Percentiles rank a stretch among this genome's conserved stretches.
phyloP scores from a whole-genome alignment of 306 rosid genomes.

The Canavalia ensiformis region DNA sequence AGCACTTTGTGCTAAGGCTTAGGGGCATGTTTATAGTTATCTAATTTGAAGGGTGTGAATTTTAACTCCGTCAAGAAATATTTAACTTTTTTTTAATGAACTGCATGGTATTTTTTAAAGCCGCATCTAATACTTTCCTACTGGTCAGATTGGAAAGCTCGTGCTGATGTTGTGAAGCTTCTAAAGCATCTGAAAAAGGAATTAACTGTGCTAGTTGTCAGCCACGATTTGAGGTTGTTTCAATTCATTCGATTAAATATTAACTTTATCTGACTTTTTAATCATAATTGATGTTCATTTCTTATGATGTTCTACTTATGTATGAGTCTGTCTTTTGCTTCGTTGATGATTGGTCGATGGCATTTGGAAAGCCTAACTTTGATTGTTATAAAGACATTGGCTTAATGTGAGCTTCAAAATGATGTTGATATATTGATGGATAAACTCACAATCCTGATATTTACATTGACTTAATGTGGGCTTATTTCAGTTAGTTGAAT shows the following conservation, averaged over 20 bases:
- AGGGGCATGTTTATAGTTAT: not conserved
- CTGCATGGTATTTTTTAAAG: slow-evolving; percentile 25
- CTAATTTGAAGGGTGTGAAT: slow-evolving; percentile 29
- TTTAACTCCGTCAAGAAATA: slow-evolving; percentile 29
- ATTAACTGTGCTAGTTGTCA: slow-evolving; percentile 81
- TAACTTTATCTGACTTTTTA: slow-evolving; percentile 24
- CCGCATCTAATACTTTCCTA: slow-evolving; percentile 34
- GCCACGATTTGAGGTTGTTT: slow-evolving; percentile 86
- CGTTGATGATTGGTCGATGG: not conserved
- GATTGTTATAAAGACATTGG: slow-evolving; percentile 3
- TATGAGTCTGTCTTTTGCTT: not conserved
- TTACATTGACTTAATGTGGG: not conserved
- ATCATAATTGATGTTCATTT: slow-evolving; percentile 36
- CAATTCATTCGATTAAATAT: slow-evolving; percentile 23
- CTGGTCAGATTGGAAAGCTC: slow-evolving; percentile 92
- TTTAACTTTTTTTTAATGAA: not conserved
- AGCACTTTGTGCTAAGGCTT: slow-evolving; percentile 24
- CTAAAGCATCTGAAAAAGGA: slow-evolving; percentile 84
- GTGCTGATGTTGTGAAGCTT: slow-evolving; percentile 89
- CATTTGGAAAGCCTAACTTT: slow-evolving; percentile 20
- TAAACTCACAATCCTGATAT: not conserved
- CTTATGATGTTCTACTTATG: slow-evolving; percentile 5
- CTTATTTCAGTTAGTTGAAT: not conserved
- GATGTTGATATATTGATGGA: not conserved
- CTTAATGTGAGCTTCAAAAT: not conserved